phyloP scores from a whole-genome alignment of 805 yeast species.

The Zygotorulaspora chibaensis region DNA sequence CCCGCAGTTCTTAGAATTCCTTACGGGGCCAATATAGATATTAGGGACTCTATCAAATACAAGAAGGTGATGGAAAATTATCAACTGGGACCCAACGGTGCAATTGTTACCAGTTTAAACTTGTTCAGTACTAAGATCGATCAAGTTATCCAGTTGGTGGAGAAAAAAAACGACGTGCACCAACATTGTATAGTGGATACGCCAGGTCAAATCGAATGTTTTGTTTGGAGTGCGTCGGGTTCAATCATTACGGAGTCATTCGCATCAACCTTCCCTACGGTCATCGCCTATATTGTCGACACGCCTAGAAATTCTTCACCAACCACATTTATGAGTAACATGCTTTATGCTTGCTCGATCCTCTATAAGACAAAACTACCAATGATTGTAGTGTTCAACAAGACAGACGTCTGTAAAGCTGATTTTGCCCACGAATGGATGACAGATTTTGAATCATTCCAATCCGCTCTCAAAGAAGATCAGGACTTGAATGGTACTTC shows the following conservation, averaged over 20 bases:
- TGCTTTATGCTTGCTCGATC: slow-evolving; percentile 97
- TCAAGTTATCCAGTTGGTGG: slow-evolving; percentile 83
- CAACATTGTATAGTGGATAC: slow-evolving; percentile 86
- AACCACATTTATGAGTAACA: slow-evolving; percentile 94
- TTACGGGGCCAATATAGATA: slow-evolving; percentile 89
- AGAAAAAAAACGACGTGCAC: slow-evolving; percentile 56
- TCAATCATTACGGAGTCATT: slow-evolving; percentile 93
- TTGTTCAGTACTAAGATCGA: slow-evolving; percentile 92
- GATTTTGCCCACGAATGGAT: slow-evolving; percentile 94
- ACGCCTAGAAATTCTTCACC: slow-evolving; percentile 94
- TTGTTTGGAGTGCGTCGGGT: slow-evolving; percentile 98
- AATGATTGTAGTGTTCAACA: slow-evolving; percentile 93
- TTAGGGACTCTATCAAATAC: slow-evolving; percentile 92
- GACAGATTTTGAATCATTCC: slow-evolving; percentile 93
- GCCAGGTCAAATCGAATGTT: slow-evolving; percentile 98
- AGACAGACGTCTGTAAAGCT: slow-evolving; percentile 82
- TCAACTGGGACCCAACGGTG: slow-evolving; percentile 96
- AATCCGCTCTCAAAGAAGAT: slow-evolving; percentile 63
- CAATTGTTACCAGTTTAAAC: slow-evolving; percentile 91
- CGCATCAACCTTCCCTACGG: slow-evolving; percentile 93
- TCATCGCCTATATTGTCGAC: slow-evolving; percentile 91
- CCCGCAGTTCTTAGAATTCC: slow-evolving; percentile 97
- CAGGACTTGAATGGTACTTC: slow-evolving; percentile 57
- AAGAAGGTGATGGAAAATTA: slow-evolving; percentile 95
- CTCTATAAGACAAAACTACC: slow-evolving; percentile 94